Conservation (phyloP, 2,329 filamentous ascomycete genomes). For the Aspergillus intermedius region DNA sequence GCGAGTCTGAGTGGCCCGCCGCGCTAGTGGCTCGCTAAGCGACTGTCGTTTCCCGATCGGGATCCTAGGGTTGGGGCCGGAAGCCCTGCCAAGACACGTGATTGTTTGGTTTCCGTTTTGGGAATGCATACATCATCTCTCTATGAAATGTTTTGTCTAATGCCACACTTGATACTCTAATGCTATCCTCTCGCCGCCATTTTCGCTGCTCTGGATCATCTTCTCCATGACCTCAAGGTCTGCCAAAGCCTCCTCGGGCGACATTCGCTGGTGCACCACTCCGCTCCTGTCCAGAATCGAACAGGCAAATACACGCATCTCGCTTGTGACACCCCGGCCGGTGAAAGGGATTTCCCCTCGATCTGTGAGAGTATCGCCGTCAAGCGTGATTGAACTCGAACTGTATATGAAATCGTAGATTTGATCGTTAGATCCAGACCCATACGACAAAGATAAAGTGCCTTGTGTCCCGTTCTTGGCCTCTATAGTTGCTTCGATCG, state of each 20-base stretch:
- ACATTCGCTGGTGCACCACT: slow-evolving; percentile 36
- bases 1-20: slow-evolving; percentile 22
- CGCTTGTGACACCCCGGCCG: slow-evolving; percentile 45
- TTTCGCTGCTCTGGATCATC: slow-evolving; percentile 29
- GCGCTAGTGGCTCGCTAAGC: slow-evolving; percentile 32
- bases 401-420: slow-evolving; percentile 42
- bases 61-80: slow-evolving; percentile 17
- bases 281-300: slow-evolving; percentile 37
- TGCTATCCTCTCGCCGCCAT: slow-evolving; percentile 17
- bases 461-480: slow-evolving; percentile 45
- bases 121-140: slow-evolving; percentile 3
- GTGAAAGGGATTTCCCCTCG: slow-evolving; percentile 41
- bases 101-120: too few relatives aligned
- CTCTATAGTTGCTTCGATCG: slow-evolving; percentile 47
- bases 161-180: slow-evolving; percentile 18
- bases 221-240: slow-evolving; percentile 45
- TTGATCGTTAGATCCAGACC: slow-evolving; percentile 44
- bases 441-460: slow-evolving; percentile 46
- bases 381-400: neutral
- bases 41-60: slow-evolving; percentile 14
- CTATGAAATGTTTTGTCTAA: neutral
- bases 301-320: slow-evolving; percentile 46
- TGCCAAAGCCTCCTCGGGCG: slow-evolving; percentile 46
- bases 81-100: slow-evolving; percentile 13
- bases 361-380: neutral